Evolutionary conservation across 1,284 basidiomycete genomes (phyloP).

Genomic region (Ceratobasidium sp.): DNA sequence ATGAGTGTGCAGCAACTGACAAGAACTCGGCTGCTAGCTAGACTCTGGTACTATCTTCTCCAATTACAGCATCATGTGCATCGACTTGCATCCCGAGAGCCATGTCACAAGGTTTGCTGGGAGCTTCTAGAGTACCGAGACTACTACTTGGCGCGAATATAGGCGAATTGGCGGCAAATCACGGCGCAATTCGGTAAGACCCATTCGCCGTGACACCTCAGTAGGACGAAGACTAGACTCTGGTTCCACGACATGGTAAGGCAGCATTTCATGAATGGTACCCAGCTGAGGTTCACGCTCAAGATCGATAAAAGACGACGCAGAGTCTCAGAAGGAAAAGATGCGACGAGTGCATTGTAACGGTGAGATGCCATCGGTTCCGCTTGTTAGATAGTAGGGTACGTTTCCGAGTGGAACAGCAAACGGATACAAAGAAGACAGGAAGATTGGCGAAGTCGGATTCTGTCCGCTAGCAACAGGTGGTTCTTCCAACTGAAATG

Average conservation of each 20-base stretch:
- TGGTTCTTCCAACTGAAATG: no score
- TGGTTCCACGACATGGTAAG: no score
- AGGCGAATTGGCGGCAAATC: neutral
- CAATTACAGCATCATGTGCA: no score
- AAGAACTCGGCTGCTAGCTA: no score
- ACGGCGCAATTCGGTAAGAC: neutral
- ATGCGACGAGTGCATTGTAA: neutral
- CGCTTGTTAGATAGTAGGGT: neutral
- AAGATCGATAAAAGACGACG: neutral
- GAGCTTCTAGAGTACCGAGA: neutral
- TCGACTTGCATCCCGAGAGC: no score
- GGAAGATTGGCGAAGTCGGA: constrained; percentile 18
- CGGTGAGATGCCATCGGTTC: neutral
- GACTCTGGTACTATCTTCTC: no score
- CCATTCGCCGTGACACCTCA: neutral
- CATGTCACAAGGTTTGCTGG: no score
- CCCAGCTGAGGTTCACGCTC: neutral
- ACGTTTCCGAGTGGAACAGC: constrained; percentile 26
- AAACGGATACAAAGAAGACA: neutral
- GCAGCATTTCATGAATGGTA: no score
- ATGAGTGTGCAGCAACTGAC: no score
- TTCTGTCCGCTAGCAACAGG: neutral
- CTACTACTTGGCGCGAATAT: neutral
- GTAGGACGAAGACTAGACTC: no score
- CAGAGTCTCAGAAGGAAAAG: neutral